phyloP scores from a whole-genome alignment of 345 rosid genomes.

The Gossypium longicalyx region DNA sequence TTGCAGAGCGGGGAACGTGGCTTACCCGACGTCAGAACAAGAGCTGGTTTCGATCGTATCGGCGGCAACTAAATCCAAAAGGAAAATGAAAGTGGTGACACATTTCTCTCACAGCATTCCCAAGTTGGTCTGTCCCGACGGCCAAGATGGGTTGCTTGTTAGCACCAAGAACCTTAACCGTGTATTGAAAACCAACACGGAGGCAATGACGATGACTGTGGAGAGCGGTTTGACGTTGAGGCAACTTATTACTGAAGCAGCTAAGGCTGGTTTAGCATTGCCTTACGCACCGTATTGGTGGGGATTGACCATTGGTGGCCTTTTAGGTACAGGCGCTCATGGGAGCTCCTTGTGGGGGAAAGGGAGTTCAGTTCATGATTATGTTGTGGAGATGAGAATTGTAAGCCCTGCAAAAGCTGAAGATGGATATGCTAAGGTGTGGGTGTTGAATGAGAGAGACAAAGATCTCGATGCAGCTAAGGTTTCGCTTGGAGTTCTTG shows the following conservation, averaged over 20 bases:
- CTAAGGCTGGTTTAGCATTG: slow-evolving; percentile 57
- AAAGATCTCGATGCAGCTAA: slow-evolving; percentile 53
- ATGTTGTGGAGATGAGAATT: slow-evolving; percentile 45
- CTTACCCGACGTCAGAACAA: slow-evolving; percentile 52
- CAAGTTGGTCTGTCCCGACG: slow-evolving; percentile 64
- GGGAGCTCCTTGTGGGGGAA: slow-evolving; percentile 79
- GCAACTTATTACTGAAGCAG: slow-evolving; percentile 56
- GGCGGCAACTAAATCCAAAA: slow-evolving; percentile 39
- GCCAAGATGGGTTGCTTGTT: slow-evolving; percentile 52
- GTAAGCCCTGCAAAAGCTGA: slow-evolving; percentile 49
- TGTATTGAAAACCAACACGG: slow-evolving; percentile 26
- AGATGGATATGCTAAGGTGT: slow-evolving; percentile 45
- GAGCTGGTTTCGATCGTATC: slow-evolving; percentile 56
- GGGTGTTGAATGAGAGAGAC: slow-evolving; percentile 31
- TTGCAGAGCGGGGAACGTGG: slow-evolving; percentile 54
- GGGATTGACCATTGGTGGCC: slow-evolving; percentile 79
- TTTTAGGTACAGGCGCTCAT: slow-evolving; percentile 76
- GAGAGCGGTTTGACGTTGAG: slow-evolving; percentile 65
- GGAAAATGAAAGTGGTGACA: slow-evolving; percentile 73
- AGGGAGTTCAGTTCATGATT: slow-evolving; percentile 79
- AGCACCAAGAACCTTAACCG: slow-evolving; percentile 63
- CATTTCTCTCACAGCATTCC: slow-evolving; percentile 70
- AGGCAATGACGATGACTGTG: slow-evolving; percentile 45
- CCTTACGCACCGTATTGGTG: slow-evolving; percentile 88
- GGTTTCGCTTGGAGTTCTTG: slow-evolving; percentile 84